phyloP scores from a whole-genome alignment of 495 filamentous ascomycete species.

The Lichina pygmaea region DNA sequence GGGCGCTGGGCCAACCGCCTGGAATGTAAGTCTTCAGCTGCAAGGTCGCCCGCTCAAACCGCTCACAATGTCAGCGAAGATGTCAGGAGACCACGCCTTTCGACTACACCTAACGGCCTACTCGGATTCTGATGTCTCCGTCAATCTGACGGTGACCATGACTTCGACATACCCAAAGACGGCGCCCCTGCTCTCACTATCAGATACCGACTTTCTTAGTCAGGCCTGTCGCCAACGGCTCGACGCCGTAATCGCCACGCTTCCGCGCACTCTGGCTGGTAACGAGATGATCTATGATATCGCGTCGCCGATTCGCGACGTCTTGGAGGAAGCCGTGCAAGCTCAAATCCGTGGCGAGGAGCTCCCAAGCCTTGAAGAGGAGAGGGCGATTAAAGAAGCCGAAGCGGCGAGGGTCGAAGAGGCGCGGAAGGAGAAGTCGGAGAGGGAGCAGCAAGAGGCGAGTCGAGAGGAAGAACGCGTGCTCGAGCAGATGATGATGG shows the following conservation, averaged over 20 bases:
- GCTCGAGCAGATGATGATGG: conserved; percentile 45
- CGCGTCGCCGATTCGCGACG: conserved; percentile 56
- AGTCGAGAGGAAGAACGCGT: conserved; percentile 47
- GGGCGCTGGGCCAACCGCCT: conserved; percentile 43
- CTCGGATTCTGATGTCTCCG: conserved; percentile 33
- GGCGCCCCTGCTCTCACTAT: conserved; percentile 43
- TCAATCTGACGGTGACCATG: conserved; percentile 42
- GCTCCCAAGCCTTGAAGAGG: conserved; percentile 70
- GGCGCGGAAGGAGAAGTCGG: conserved; percentile 12
- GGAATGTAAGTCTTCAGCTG: conserved; percentile 39
- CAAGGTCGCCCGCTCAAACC: neutral
- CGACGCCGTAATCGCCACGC: conserved; percentile 36
- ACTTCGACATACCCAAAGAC: conserved; percentile 89
- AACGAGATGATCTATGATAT: conserved; percentile 81
- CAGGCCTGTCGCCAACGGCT: conserved; percentile 38
- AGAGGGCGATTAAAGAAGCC: conserved; percentile 44
- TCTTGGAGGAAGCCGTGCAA: conserved; percentile 64
- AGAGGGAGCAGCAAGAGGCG: conserved; percentile 13
- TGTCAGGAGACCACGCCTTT: conserved; percentile 53
- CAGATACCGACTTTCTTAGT: conserved; percentile 29
- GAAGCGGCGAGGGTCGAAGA: conserved; percentile 23
- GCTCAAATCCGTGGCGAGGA: conserved; percentile 41
- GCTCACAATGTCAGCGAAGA: conserved; percentile 13
- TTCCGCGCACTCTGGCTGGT: conserved; percentile 44
- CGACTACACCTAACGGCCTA: conserved; percentile 48